phyloP scores from a whole-genome alignment of 257 asterid species.

The Solanum virginianum region DNA sequence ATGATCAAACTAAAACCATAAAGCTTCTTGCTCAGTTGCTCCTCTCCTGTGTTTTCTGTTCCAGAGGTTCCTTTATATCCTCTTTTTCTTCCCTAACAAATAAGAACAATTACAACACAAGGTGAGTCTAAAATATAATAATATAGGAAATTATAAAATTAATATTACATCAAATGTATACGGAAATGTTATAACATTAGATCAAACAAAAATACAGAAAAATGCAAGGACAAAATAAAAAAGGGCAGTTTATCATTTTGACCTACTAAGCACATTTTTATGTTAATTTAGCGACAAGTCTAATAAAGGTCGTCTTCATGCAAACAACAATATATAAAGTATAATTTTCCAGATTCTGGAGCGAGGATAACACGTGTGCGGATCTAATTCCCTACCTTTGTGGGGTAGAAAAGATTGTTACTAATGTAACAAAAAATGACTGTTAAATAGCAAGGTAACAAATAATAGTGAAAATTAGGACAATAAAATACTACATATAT shows the following conservation, averaged over 20 bases:
- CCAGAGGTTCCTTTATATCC: slow-evolving; percentile 26
- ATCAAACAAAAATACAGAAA: not conserved
- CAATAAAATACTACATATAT: not conserved
- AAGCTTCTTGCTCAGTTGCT: not conserved
- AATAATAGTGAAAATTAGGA: not conserved
- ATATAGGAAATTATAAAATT: not conserved
- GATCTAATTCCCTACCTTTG: too few species aligned
- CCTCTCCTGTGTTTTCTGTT: not conserved
- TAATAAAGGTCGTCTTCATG: not conserved
- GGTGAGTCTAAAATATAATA: not conserved
- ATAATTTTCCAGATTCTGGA: too few species aligned
- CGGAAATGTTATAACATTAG: not conserved
- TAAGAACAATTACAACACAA: too few species aligned
- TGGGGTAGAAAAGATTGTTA: too few species aligned
- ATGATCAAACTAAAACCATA: not conserved
- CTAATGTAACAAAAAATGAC: not conserved
- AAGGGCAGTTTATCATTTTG: too few species aligned
- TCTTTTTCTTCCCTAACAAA: slow-evolving; percentile 42
- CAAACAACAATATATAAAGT: too few species aligned
- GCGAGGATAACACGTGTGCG: too few species aligned
- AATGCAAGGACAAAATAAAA: not conserved
- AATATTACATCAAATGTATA: not conserved
- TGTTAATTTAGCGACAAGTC: too few species aligned
- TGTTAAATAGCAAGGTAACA: not conserved
- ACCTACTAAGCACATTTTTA: too few species aligned